Evolutionary conservation across 2,329 filamentous ascomycete species (phyloP), one percentile per base, ranked within the genome.

Genomic region (Blastomyces parvus): DNA sequence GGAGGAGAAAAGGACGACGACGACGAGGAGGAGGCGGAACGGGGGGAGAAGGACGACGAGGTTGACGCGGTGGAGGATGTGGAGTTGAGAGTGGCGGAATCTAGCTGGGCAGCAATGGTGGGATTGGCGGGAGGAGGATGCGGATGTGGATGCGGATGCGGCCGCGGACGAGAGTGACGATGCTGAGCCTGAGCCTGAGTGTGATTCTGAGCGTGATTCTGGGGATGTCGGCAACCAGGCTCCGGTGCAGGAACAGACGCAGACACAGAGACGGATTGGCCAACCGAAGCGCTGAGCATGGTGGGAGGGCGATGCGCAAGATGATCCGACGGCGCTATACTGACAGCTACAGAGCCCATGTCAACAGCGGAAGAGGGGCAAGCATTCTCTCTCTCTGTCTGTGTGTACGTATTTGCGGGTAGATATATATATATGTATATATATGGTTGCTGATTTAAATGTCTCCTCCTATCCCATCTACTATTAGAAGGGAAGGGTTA

Each of bases 221-320:
- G 22, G 2, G 48, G 14, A 14, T 52, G 48, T 27, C 25, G 48
- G 48, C 22, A 52, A 4, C 48, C n/a, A 27, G 48, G 13, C 22
- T 52, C 48, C 27, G 48, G 30, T 30, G 48, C 40, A 42, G 40
- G 25, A n/a, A 25, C 42, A 46, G 42, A n/a, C 7, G 6, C 42
- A 17, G 48, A 27, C 48, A 52, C 22, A 14, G 48, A 17, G 13
- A 52, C 46, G 59, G 46, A 61, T 52, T 52, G 48, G 48, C 48
- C 48, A 25, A 52, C 48, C 8, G 48, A 52, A 14, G 36, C 76
- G 75, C 79, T 80, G 71, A 83, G 79, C 80, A 90, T 88, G 82
- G 86, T 88, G 79, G 82, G 85, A 80, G 86, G 84, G 77, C 88
- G 87, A 78, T 86, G 84, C 70, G 84, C 82, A 70, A 48, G 44